Evolutionary conservation across 768 basidiomycete species (phyloP).

Genomic region (Pulveroboletus frians): DNA sequence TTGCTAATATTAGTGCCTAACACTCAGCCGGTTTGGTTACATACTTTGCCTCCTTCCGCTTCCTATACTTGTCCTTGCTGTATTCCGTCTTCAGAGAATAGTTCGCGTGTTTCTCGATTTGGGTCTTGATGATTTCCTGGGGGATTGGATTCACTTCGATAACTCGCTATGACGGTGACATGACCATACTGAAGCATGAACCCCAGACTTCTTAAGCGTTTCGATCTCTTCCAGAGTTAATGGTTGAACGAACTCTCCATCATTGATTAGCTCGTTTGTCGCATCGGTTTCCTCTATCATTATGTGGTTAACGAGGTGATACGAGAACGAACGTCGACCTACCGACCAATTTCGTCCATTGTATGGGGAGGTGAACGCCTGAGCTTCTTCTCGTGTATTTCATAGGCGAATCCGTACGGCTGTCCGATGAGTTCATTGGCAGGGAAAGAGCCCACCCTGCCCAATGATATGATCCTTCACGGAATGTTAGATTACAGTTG

Average conservation of each 20-base stretch:
- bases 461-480: slow-evolving; percentile 63
- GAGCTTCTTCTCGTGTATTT: slow-evolving; percentile 71
- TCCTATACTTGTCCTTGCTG: slow-evolving; percentile 97
- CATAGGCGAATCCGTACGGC: slow-evolving; percentile 85
- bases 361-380: slow-evolving; percentile 55
- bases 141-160: slow-evolving; percentile 9
- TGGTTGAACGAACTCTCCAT: slow-evolving; percentile 78
- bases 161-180: slow-evolving; percentile 1
- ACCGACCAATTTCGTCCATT: slow-evolving; percentile 73
- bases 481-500: slow-evolving; percentile 1
- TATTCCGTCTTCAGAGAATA: slow-evolving; percentile 96
- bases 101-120: slow-evolving; percentile 89
- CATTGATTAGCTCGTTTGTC: slow-evolving; percentile 94
- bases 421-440: slow-evolving; percentile 74
- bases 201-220: slow-evolving; percentile 73
- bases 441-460: slow-evolving; percentile 82
- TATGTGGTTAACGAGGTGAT: slow-evolving; percentile 1
- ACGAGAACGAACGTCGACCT: slow-evolving; percentile 2
- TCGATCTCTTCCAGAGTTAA: slow-evolving; percentile 82
- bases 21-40: slow-evolving; percentile 18
- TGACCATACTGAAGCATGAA: slow-evolving; percentile 62
- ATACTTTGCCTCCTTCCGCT: slow-evolving; percentile 95
- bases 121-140: slow-evolving; percentile 91
- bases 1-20: neutral
- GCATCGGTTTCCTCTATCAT: slow-evolving; percentile 88